These are phyloP conservation scores for Saccharomyces eubayanus DNA, from an alignment of 805 yeast species.

Conservation along the genomic window DNA sequence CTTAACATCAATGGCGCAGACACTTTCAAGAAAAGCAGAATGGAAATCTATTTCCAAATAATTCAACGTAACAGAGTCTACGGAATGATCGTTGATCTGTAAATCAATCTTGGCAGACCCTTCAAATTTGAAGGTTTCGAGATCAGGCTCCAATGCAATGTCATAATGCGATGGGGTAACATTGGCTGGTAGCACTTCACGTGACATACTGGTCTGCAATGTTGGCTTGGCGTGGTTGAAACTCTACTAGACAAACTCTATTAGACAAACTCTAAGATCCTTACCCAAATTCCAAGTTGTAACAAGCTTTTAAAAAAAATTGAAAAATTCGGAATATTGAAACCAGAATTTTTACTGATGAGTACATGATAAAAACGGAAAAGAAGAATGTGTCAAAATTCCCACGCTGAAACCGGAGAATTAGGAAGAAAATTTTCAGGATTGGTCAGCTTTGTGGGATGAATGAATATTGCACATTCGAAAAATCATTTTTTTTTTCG, in stretches of 20 bases:
- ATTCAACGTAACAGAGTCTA: slow-evolving; percentile 48
- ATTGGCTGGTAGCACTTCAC: slow-evolving; percentile 47
- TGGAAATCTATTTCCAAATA: slow-evolving; percentile 57
- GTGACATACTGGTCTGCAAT: slow-evolving; percentile 8
- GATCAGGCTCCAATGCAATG: slow-evolving; percentile 53
- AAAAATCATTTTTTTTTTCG: not conserved
- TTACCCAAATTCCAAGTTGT: too few relatives aligned
- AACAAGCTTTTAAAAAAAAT: not conserved
- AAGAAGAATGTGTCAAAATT: not conserved
- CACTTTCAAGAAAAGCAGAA: slow-evolving; percentile 34
- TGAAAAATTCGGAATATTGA: not conserved
- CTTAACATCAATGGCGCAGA: slow-evolving; percentile 36
- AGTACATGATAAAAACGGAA: not conserved
- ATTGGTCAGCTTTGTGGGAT: too few relatives aligned
- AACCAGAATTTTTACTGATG: too few relatives aligned
- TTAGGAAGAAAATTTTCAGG: not conserved
- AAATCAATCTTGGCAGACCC: slow-evolving; percentile 50
- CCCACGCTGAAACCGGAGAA: not conserved
- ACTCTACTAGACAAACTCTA: not conserved
- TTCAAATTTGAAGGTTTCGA: slow-evolving; percentile 48
- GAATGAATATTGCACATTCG: too few relatives aligned
- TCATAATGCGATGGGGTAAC: slow-evolving; percentile 71
- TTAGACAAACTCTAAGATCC: not conserved
- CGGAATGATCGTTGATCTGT: slow-evolving; percentile 38
- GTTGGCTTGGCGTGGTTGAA: slow-evolving; percentile 5